Evolutionary conservation across 2,329 filamentous ascomycete species (phyloP).

Genomic region (Cadophora luteo-olivacea): DNA sequence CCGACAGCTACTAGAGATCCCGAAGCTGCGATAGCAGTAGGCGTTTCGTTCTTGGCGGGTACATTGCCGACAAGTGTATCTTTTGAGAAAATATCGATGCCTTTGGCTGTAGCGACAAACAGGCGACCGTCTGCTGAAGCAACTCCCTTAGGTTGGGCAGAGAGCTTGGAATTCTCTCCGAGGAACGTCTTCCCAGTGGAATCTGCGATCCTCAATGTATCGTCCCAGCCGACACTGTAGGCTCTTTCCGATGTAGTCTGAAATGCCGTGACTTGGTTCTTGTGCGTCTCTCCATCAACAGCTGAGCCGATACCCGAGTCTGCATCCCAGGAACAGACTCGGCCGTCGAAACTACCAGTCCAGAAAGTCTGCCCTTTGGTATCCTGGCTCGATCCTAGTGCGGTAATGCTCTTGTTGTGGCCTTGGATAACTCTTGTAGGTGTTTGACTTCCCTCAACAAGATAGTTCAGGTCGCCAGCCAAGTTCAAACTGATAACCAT

Average conservation of each 20-base stretch:
- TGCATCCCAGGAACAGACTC: slow-evolving; percentile 84
- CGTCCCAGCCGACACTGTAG: slow-evolving; percentile 95
- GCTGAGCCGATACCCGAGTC: slow-evolving; percentile 70
- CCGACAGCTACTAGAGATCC: slow-evolving; percentile 77
- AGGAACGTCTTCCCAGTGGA: slow-evolving; percentile 77
- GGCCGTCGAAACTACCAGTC: slow-evolving; percentile 92
- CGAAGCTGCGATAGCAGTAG: slow-evolving; percentile 75
- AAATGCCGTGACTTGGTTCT: slow-evolving; percentile 85
- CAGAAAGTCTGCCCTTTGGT: slow-evolving; percentile 68
- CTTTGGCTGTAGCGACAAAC: slow-evolving; percentile 58
- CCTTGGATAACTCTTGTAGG: slow-evolving; percentile 79
- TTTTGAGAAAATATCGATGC: slow-evolving; percentile 64
- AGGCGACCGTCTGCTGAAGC: slow-evolving; percentile 57
- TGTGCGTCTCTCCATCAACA: slow-evolving; percentile 82
- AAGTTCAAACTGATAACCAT: slow-evolving; percentile 90
- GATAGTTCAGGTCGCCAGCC: slow-evolving; percentile 88
- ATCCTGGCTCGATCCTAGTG: slow-evolving; percentile 64
- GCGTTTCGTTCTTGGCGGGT: slow-evolving; percentile 65
- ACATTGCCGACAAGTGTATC: slow-evolving; percentile 65
- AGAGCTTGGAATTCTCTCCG: slow-evolving; percentile 70
- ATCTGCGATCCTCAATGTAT: slow-evolving; percentile 82
- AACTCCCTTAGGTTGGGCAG: slow-evolving; percentile 82
- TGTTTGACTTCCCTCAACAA: slow-evolving; percentile 72
- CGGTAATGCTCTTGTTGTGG: slow-evolving; percentile 90
- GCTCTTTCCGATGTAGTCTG: slow-evolving; percentile 66